These are phyloP conservation scores for Globisporangium mamillatum DNA, from an alignment of 352 stramenopile species.

Conservation along the genomic window DNA sequence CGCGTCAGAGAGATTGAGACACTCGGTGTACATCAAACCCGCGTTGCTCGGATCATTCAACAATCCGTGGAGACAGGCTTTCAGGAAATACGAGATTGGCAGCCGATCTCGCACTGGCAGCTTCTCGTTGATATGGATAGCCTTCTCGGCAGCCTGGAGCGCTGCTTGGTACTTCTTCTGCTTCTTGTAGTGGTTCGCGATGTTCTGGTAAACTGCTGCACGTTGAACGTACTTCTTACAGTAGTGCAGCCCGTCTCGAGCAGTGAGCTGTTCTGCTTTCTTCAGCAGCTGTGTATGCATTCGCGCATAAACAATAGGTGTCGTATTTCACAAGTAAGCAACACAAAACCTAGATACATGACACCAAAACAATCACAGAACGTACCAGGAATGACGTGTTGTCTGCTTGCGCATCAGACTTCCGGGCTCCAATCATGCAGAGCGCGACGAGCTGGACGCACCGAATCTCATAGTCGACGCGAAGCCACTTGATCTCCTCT, in stretches of 20 bases:
- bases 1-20: conserved; percentile 34
- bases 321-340: background rate
- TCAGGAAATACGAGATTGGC: conserved; percentile 59
- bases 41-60: conserved; percentile 57
- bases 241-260: conserved; percentile 55
- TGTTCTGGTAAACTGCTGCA: conserved; percentile 55
- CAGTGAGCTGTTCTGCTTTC: conserved; percentile 62
- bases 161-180: conserved; percentile 71
- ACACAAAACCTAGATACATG: background rate
- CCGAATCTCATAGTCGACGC: conserved; percentile 73
- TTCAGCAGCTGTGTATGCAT: conserved; percentile 43
- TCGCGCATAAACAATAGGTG: background rate
- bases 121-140: conserved; percentile 60
- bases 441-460: conserved; percentile 70
- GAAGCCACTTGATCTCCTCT: conserved; percentile 65
- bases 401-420: conserved; percentile 34
- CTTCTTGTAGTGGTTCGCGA: conserved; percentile 76
- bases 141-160: conserved; percentile 55
- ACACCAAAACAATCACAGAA: background rate
- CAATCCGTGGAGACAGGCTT: conserved; percentile 56
- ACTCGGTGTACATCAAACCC: conserved; percentile 63
- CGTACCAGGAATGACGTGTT: conserved; percentile 65
- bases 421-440: conserved; percentile 60
- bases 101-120: conserved; percentile 46
- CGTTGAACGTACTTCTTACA: conserved; percentile 63